Evolutionary conservation across 2,329 filamentous ascomycete species (phyloP).

Genomic region (Phialophora macrospora): DNA sequence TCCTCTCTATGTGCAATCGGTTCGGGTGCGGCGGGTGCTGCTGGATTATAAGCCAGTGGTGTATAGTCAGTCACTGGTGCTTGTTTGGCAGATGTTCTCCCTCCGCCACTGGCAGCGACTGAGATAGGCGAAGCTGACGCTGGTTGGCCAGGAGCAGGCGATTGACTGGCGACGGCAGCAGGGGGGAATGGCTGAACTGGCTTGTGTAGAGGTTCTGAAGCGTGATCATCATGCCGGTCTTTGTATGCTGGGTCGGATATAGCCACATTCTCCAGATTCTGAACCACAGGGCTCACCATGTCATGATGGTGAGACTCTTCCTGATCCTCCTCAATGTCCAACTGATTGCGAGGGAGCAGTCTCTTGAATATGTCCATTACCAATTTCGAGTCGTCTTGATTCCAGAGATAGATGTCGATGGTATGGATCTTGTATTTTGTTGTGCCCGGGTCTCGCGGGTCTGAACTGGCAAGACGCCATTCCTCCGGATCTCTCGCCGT

Average conservation of each 20-base stretch:
- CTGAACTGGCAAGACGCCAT: slow-evolving; percentile 63
- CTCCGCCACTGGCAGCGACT: slow-evolving; percentile 19
- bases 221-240: slow-evolving; percentile 46
- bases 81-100: slow-evolving; percentile 19
- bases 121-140: slow-evolving; percentile 26
- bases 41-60: slow-evolving; percentile 68
- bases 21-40: slow-evolving; percentile 68
- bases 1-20: slow-evolving; percentile 69
- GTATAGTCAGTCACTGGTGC: slow-evolving; percentile 43
- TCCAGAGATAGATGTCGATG: slow-evolving; percentile 69
- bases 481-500: slow-evolving; percentile 47
- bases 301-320: slow-evolving; percentile 42
- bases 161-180: slow-evolving; percentile 24
- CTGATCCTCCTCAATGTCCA: slow-evolving; percentile 52
- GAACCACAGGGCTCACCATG: slow-evolving; percentile 63
- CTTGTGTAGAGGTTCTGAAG: slow-evolving; percentile 37
- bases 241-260: slow-evolving; percentile 59
- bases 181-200: slow-evolving; percentile 40
- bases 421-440: slow-evolving; percentile 64
- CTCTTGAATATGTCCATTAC: slow-evolving; percentile 55
- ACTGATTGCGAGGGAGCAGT: slow-evolving; percentile 46
- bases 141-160: slow-evolving; percentile 16
- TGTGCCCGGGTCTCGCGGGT: slow-evolving; percentile 58
- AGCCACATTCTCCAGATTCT: slow-evolving; percentile 66
- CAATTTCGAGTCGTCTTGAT: slow-evolving; percentile 60